Percentiles rank a stretch among this genome's conserved stretches.
phyloP scores from a whole-genome alignment of 345 rosid species.

The Luvunga scandens region DNA sequence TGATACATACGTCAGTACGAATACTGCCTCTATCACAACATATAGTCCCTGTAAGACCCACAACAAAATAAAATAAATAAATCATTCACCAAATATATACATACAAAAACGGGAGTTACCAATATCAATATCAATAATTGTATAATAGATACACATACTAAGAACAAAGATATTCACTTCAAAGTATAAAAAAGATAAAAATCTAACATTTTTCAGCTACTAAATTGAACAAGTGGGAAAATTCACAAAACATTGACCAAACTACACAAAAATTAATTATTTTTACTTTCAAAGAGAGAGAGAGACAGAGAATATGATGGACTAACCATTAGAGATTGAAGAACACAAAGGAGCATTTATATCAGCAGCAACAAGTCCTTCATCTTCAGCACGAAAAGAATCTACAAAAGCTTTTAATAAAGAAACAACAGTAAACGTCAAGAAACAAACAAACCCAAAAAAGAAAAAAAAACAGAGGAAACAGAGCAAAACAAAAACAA shows the following conservation, averaged over 20 bases:
- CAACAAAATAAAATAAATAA: background rate
- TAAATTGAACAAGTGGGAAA: background rate
- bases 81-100: background rate
- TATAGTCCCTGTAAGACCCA: constrained; percentile 54
- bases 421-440: background rate
- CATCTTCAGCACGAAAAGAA: constrained; percentile 45
- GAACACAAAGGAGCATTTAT: constrained; percentile 42
- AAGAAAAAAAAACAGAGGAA: background rate
- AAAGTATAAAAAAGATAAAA: background rate
- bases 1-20: constrained; percentile 64
- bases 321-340: constrained; percentile 59
- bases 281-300: background rate
- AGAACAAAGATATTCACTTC: background rate
- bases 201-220: background rate
- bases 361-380: constrained; percentile 28
- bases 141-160: background rate
- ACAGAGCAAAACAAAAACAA: background rate
- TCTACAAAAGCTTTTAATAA: constrained; percentile 37
- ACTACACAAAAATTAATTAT: background rate
- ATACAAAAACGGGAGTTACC: background rate
- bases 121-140: background rate
- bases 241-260: background rate
- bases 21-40: constrained; percentile 70
- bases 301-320: background rate
- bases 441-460: background rate